Base-by-base conservation (phyloP, 768 basidiomycete species). In the Leccinum subtestaceum region DNA sequence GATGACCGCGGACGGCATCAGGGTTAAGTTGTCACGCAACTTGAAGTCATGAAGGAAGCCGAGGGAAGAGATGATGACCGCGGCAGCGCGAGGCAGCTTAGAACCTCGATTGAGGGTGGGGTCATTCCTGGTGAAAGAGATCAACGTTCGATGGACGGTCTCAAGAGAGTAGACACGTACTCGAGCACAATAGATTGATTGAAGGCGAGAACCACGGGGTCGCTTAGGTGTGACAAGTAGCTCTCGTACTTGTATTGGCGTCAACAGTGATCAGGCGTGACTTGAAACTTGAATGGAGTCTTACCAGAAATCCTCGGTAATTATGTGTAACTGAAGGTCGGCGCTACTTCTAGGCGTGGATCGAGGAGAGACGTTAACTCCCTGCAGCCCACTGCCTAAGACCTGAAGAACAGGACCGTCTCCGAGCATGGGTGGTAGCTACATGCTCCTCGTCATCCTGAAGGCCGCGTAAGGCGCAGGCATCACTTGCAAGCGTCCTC, bases 161-260 rank as follows among this genome's bases (percentile, higher is more conserved):
- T 0, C 15, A 25, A 31, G 3, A 2, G 15, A 34, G 55, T 36
- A 21, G 23, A 23, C 78, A 6, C 92, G 59, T 68, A 95, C 94
- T 97, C 94, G 63, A 98, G 86, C 6, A 98, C 91, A 71, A 98
- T 97, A 81, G 94, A 99, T 0, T 95, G 96, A 68, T 98, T 99
- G 65, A 98, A 80, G 36, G 90, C 89, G 57, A 99, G 83, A 2
- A 98, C 96, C 38, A 98, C 95, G 0, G 95, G 92, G 63, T 96
- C 93, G 61, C 85, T 85, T 1, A 25, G 23, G 70, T 93, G 88
- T 2, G 86, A 89, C 46, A 97, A 79, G 68, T 29, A 29, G 29
- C 29, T 29, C 29, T 29, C 29, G 29, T 29, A 29, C 29, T 9
- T 85, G 65, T 19, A 10, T 34, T 19, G n/a, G 21, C 17, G 38